Base-by-base conservation (phyloP, 1,284 basidiomycete species). In the Dichomitus squalens region DNA sequence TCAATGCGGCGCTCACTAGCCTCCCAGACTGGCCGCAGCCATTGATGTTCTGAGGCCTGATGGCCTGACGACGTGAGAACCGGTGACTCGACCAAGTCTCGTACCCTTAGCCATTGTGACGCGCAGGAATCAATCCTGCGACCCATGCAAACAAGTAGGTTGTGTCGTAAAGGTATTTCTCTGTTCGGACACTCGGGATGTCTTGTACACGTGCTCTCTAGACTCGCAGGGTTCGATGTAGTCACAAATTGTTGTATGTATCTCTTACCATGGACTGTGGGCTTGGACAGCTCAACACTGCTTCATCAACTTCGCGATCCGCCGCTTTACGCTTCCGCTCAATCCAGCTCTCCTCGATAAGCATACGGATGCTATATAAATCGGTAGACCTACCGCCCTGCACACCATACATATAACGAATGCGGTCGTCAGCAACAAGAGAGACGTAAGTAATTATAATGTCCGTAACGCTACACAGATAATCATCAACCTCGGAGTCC, bases 1-100 rank as follows among this genome's bases (percentile, higher is more conserved):
- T 74, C 64, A 77, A 77, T 59, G 75, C 75, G 8, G 74, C 75
- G 4, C 63, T 77, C 7, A 60, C 49, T 7, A 68, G 65, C 40
- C 63, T 77, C 12, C 75, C 75, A 4, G 75, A 77, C 38, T 76
- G 71, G 68, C 75, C 75, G 0, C 64, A 73, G 2, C 65, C 62
- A 21, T 36, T 64, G 27, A 54, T 47, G 52, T 57, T 60, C 41
- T 60, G 27, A 53, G 4, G 6, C n/a, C 1, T n/a, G n/a, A n/a
- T n/a, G n/a, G n/a, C n/a, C n/a, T n/a, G n/a, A n/a, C n/a, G n/a
- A n/a, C n/a, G n/a, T n/a, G n/a, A n/a, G n/a, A n/a, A n/a, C n/a
- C n/a, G n/a, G n/a, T n/a, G n/a, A n/a, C n/a, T n/a, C n/a, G n/a
- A n/a, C n/a, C n/a, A n/a, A n/a, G n/a, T 27, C 27, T 12, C 34